phyloP scores from a whole-genome alignment of 768 basidiomycete species.

The Mycena galopus region DNA sequence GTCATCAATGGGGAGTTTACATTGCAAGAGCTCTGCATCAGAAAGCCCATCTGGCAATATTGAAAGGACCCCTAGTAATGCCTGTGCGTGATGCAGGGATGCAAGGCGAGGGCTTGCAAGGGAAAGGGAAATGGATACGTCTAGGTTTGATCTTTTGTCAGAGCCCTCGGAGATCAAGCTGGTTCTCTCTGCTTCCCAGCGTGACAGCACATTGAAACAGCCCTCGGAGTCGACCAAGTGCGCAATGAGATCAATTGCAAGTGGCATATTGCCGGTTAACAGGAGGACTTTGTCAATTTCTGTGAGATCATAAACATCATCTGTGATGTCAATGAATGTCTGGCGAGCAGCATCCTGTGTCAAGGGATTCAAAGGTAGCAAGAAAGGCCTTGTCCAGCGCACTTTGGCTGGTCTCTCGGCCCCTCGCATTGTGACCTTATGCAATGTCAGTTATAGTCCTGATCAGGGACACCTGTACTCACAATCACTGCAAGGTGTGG shows the following conservation, averaged over 20 bases:
- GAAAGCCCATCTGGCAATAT: constrained; percentile 1
- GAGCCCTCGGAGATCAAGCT: neutral
- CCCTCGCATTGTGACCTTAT: constrained; percentile 18
- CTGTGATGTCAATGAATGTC: constrained; percentile 11
- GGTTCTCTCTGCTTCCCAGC: neutral
- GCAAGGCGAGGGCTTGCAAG: neutral
- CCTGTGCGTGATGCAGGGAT: neutral
- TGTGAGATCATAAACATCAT: too few species aligned
- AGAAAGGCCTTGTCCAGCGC: neutral
- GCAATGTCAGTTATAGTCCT: neutral
- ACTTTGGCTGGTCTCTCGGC: neutral
- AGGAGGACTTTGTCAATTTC: too few species aligned
- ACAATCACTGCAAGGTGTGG: neutral
- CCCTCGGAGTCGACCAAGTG: too few species aligned
- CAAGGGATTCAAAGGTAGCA: neutral
- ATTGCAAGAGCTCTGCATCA: neutral
- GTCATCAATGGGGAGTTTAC: neutral
- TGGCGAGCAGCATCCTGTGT: neutral
- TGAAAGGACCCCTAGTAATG: neutral
- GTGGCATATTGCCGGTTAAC: too few species aligned
- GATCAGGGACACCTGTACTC: neutral
- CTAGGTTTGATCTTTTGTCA: neutral
- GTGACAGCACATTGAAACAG: neutral
- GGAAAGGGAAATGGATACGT: constrained; percentile 7
- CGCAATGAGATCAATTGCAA: too few species aligned